Base-by-base conservation (phyloP, 2,329 filamentous ascomycete species). In the Acarospora socialis region DNA sequence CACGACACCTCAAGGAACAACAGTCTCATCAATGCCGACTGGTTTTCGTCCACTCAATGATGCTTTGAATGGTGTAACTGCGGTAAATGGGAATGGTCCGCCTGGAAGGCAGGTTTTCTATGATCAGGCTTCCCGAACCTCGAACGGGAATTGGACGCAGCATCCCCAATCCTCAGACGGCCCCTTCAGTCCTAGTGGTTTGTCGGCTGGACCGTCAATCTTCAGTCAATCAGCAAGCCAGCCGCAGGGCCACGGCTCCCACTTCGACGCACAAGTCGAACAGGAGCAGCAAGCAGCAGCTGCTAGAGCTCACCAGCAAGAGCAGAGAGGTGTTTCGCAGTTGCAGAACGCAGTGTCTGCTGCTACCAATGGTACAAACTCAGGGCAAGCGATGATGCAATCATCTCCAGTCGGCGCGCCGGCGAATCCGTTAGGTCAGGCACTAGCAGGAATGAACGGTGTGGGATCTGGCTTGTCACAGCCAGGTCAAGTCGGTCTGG, bases 1-100 rank as follows among this genome's bases (percentile, higher is more conserved):
- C 10, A 98, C 90, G 0, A 98, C 90, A 0, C 90, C 90, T 0
- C 93, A 92, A 64, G 90, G 90, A n/a, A 95, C 87, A 2, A 94
- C 84, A 7, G 82, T 93, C 2, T 79, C 87, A 45, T 84, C 83
- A 7, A 92, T 94, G 57, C 77, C 69, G 32, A 47, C 55, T 13
- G 52, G 54, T 12, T 45, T 51, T 23, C 50, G 52, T 22, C 34
- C 38, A 8, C 21, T 33, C 21, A 32, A 31, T 13, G 30, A 30
- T 15, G 30, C n/a, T n/a, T 9, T 36, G 14, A 41, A 39, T 21
- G 38, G 38, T 22, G n/a, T 31, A n/a, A 13, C 17, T 21, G 25
- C n/a, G 13, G 15, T 32, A 4, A 38, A 41, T 16, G 35, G 31
- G 20, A 21, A 28, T 18, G 36, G 36, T 10, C 21, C 33, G 14